Evolutionary conservation across 257 asterid genomes (phyloP), one percentile per base, ranked within the genome.

Genomic region (Coffea eugenioides): DNA sequence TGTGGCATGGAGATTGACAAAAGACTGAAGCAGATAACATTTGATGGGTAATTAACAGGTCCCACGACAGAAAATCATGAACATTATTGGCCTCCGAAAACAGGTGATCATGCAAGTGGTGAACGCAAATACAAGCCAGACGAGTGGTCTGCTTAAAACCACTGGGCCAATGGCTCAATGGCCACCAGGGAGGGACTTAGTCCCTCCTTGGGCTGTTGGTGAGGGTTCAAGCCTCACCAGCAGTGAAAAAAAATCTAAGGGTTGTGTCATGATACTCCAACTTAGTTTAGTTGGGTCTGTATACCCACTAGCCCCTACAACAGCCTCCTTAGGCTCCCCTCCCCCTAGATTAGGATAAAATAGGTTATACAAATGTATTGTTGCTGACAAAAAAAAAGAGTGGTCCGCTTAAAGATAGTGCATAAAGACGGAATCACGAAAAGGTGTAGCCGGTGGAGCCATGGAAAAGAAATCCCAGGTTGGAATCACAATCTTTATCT

Each of bases 41-140:
- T 25, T 62, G 0, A 64, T 25, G 41, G 25, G 34, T n/a, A 48
- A 39, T n/a, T 80, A 34, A 27, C 21, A 43, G 77, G 54, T 27
- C 84, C 84, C 71, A 74, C 73, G 64, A 14, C 49, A 41, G 51
- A 62, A 57, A 66, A 74, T 51, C 73, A 39, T 46, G 56, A 57
- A 70, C 21, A 56, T 59, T 45, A 59, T 69, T 74, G 76, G 80
- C 65, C 71, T 54, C 2, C 15, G n/a, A 45, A 34, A 77, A 74
- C 71, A 46, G 77, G 74, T 71, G 77, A 69, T 76, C 57, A 16
- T 76, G 68, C 25, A 64, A 81, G 77, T 70, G 81, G 81, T 61
- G 69, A 71, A 21, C 31, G 68, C 69, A 81, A 46, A 75, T 69
- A 76, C 51, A 23, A 80, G 65, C 80, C 34, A 14, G 25, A 27